These are phyloP conservation scores for Rhinocladiella mackenziei DNA, from an alignment of 2,329 filamentous ascomycete species.

Conservation along the genomic window DNA sequence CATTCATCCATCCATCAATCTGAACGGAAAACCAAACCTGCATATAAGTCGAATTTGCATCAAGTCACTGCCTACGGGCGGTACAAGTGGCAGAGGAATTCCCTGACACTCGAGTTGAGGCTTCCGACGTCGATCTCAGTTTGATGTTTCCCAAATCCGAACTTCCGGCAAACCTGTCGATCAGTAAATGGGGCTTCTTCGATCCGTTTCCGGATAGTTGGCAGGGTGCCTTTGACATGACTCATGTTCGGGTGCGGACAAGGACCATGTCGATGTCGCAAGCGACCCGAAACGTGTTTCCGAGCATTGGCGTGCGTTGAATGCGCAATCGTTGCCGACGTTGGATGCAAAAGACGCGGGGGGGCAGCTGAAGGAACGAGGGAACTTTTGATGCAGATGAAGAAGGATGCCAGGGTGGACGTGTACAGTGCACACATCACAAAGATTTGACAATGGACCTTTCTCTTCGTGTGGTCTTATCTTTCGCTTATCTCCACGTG, in stretches of 20 bases:
- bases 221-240: constrained; percentile 28
- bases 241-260: constrained; percentile 24
- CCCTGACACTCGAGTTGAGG: constrained; percentile 27
- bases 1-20: constrained; percentile 32
- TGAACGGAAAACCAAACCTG: constrained; percentile 5
- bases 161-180: constrained; percentile 26
- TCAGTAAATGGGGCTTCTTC: constrained; percentile 30
- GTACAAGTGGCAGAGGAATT: constrained; percentile 29
- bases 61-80: constrained; percentile 32
- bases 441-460: too few relatives aligned
- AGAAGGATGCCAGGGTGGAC: constrained; percentile 6
- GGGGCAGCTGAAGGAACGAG: constrained; percentile 6
- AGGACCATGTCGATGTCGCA: constrained; percentile 20
- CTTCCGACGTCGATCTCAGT: constrained; percentile 30
- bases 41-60: constrained; percentile 32
- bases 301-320: constrained; percentile 13
- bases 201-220: constrained; percentile 24
- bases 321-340: constrained; percentile 8
- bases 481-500: too few relatives aligned
- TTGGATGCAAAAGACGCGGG: constrained; percentile 10
- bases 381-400: constrained; percentile 8
- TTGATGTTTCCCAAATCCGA: constrained; percentile 27
- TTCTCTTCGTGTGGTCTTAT: too few relatives aligned
- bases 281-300: constrained; percentile 4
- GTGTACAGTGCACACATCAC: constrained; percentile 15